Conservation (phyloP, 345 rosid species). For the Pistacia integerrima region DNA sequence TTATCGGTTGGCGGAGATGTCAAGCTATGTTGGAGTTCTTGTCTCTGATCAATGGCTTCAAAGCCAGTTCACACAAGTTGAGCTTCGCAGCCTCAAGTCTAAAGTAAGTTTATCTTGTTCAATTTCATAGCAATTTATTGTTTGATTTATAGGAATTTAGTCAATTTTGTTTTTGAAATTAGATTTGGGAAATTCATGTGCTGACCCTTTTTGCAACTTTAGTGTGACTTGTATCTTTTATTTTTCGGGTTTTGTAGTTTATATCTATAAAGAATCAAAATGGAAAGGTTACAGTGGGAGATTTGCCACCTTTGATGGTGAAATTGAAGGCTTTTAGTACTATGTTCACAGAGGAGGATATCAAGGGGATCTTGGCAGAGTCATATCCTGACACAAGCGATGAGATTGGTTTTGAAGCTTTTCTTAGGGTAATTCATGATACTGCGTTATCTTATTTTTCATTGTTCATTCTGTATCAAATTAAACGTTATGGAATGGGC, state of each 20-base stretch:
- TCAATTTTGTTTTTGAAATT: neutral
- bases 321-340: constrained; percentile 64
- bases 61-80: constrained; percentile 87
- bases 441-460: neutral
- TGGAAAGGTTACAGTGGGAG: constrained; percentile 57
- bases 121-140: neutral
- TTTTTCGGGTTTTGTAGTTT: constrained; percentile 44
- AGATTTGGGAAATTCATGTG: neutral
- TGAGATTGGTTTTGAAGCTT: constrained; percentile 75
- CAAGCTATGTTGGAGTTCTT: constrained; percentile 66
- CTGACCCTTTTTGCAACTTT: neutral
- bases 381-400: constrained; percentile 36
- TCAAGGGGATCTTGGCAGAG: constrained; percentile 48
- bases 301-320: constrained; percentile 63
- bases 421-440: constrained; percentile 65
- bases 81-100: constrained; percentile 80
- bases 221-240: neutral
- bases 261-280: constrained; percentile 54
- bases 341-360: constrained; percentile 63
- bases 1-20: constrained; percentile 49
- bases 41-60: constrained; percentile 85
- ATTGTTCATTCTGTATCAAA: neutral
- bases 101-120: constrained; percentile 50
- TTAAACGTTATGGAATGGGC: constrained; percentile 33
- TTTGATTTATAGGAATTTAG: neutral